Conservation (phyloP, 805 yeast genomes). For the Torulaspora maleeae region DNA sequence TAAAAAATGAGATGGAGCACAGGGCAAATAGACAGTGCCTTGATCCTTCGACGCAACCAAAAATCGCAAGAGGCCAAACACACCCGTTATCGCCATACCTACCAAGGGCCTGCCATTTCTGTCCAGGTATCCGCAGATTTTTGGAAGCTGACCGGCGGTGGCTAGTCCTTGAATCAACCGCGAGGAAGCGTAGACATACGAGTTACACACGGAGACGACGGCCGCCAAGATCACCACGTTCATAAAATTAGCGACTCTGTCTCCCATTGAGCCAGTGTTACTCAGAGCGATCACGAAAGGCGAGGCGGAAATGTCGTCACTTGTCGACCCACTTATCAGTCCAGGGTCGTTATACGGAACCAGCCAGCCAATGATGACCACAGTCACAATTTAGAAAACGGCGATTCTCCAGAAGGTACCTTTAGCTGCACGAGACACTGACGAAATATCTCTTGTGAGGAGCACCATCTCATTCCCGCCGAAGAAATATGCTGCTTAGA, state of each 20-base stretch:
- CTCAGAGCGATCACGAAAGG: constrained; percentile 49
- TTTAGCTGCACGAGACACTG: constrained; percentile 59
- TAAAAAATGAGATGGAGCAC: constrained; percentile 68
- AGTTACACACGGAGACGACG: constrained; percentile 56
- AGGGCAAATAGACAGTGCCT: constrained; percentile 62
- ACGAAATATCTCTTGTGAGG: constrained; percentile 50
- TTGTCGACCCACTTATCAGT: constrained; percentile 40
- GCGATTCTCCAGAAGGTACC: constrained; percentile 56
- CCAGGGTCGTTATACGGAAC: constrained; percentile 60
- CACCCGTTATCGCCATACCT: constrained; percentile 41
- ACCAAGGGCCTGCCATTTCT: constrained; percentile 53
- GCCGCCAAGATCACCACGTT: constrained; percentile 57
- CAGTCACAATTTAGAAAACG: constrained; percentile 52
- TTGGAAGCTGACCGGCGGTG: constrained; percentile 49
- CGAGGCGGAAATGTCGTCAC: constrained; percentile 43
- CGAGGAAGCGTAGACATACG: constrained; percentile 56
- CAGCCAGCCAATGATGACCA: constrained; percentile 55
- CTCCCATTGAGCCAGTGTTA: constrained; percentile 46
- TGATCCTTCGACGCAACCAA: constrained; percentile 56
- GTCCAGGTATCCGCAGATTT: constrained; percentile 44
- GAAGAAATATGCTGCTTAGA: constrained; percentile 66
- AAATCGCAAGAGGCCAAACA: constrained; percentile 55
- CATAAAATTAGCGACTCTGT: constrained; percentile 50
- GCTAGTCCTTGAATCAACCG: constrained; percentile 52
- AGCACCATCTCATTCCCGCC: constrained; percentile 67